Base-by-base conservation (phyloP, 345 rosid genomes). In the Turritis glabra region DNA sequence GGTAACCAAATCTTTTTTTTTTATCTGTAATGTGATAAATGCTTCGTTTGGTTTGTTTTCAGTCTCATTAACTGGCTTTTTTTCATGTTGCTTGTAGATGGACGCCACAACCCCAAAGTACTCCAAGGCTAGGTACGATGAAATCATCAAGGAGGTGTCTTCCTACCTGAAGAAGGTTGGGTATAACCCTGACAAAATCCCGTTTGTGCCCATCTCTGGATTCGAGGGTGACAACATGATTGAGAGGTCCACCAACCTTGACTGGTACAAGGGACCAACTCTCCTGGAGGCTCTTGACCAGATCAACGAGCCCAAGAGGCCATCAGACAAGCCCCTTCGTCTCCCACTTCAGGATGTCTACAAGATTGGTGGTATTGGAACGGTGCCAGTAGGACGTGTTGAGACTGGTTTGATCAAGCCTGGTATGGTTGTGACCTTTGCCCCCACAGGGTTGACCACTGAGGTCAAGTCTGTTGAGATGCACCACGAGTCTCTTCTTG, bases 391-490 rank as follows among this genome's bases (percentile, higher is more conserved):
- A 0, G 93, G 93, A 13, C 89, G 93, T 71, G 88, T 90, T 48
- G 93, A 90, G 65, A 85, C 84, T 13, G 86, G 89, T 64, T 13
- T 44, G 44, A 2, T 76, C 23, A 90, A 90, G 87, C 93, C 91
- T 0, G 96, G 91, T 53, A 86, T 87, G 91, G 89, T 90, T 32
- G 91, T 88, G 4, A 86, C 96, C 7, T 90, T 88, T 15, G 91
- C 83, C 23, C 97, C 97, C 17, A 5, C 90, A 21, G 97, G 97
- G 5, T 55, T 90, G 78, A 87, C 92, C 7, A 89, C 97, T 79
- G 94, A 90, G 81, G 94, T 90, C 2, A 90, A 91, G 85, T 91
- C 95, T 0, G 97, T 91, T 47, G 97, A 91, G 92, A 91, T 91
- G 97, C 97, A 91, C 76, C 97, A 91, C 13, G 97, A 90, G 67